Evolutionary conservation across 805 yeast species (phyloP).

Genomic region (Candida sakaeoensis): DNA sequence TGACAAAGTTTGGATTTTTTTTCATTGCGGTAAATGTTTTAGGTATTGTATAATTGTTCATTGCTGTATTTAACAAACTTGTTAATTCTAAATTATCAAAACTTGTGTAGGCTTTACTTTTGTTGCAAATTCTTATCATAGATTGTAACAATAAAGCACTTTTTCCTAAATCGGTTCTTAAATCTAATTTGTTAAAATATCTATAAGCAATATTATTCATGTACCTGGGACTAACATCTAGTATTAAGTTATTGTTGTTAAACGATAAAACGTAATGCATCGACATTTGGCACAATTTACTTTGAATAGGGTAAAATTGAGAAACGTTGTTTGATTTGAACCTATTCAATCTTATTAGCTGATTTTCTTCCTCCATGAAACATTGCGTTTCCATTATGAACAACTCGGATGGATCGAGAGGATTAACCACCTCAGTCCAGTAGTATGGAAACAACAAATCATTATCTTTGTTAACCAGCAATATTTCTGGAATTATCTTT

Average conservation of each 20-base stretch:
- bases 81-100: constrained; percentile 17
- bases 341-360: constrained; percentile 20
- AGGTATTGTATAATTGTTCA: constrained; percentile 23
- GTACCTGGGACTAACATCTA: constrained; percentile 30
- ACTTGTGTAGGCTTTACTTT: constrained; percentile 1
- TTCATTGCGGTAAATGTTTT: constrained; percentile 22
- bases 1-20: constrained; percentile 24
- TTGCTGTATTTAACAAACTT: constrained; percentile 18
- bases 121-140: constrained; percentile 20
- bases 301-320: constrained; percentile 18
- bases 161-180: constrained; percentile 25
- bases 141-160: constrained; percentile 23
- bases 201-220: constrained; percentile 28
- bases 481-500: constrained; percentile 15
- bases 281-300: constrained; percentile 24
- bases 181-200: constrained; percentile 24
- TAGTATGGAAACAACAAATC: constrained; percentile 33
- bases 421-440: constrained; percentile 35
- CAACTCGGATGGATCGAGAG: constrained; percentile 21
- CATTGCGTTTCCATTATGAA: constrained; percentile 25
- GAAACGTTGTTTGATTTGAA: constrained; percentile 10
- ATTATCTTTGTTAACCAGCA: constrained; percentile 22
- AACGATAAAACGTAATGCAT: constrained; percentile 28
- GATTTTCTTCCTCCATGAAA: constrained; percentile 24
- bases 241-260: constrained; percentile 14